These are phyloP conservation scores for Trichoderma semiorbis DNA, from an alignment of 2,329 filamentous ascomycete genomes.

Conservation along the genomic window DNA sequence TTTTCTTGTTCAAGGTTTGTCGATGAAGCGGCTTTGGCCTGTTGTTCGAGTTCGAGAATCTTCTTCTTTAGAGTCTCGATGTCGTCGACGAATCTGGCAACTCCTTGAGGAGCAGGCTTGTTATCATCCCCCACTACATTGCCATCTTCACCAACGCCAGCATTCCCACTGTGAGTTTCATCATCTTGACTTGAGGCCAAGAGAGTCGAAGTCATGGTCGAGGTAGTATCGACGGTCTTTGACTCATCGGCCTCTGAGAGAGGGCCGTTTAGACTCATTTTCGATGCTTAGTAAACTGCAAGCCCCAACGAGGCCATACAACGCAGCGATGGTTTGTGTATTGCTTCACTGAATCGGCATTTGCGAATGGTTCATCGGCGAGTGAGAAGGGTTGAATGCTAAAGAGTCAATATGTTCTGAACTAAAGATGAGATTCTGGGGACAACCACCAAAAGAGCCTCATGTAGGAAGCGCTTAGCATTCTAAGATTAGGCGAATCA, in stretches of 20 bases:
- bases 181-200: neutral
- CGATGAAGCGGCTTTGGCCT: neutral
- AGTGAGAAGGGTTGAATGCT: neutral
- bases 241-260: neutral
- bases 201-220: neutral
- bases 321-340: neutral
- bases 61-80: neutral
- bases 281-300: too few relatives aligned
- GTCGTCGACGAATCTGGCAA: neutral
- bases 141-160: neutral
- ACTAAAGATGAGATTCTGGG: neutral
- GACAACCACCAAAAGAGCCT: neutral
- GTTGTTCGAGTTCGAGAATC: neutral
- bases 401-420: neutral
- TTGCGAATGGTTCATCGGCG: neutral
- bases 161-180: neutral
- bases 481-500: neutral
- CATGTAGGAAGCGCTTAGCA: neutral
- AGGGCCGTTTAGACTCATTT: neutral
- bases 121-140: neutral
- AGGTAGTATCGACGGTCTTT: neutral
- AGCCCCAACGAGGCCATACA: neutral
- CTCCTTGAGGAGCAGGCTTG: too few relatives aligned
- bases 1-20: neutral
- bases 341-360: neutral